Percentiles rank a stretch among this genome's conserved stretches.
Evolutionary conservation across 495 filamentous ascomycete species (phyloP).

Genomic region (Aspergillus bridgeri): DNA sequence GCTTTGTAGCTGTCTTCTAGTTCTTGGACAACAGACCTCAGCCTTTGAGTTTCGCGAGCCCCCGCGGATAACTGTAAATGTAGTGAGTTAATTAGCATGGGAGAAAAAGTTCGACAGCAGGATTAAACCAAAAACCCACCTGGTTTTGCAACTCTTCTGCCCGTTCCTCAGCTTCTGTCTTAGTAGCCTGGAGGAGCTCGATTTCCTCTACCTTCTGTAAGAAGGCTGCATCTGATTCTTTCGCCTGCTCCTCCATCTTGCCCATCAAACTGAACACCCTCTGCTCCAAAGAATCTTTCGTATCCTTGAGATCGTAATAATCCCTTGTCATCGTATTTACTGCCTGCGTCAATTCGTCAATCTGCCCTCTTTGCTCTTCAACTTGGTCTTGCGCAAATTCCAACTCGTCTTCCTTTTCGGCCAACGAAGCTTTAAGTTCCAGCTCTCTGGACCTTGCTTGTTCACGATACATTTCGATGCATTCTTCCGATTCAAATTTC

Average conservation of each 20-base stretch:
- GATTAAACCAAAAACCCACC: slow-evolving; percentile 14
- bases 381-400: slow-evolving; percentile 35
- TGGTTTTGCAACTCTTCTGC: slow-evolving; percentile 22
- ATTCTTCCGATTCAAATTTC: slow-evolving; percentile 20
- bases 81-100: neutral
- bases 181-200: slow-evolving; percentile 18
- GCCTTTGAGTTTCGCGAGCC: slow-evolving; percentile 18
- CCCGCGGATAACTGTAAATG: slow-evolving; percentile 24
- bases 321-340: slow-evolving; percentile 22
- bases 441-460: slow-evolving; percentile 37
- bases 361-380: slow-evolving; percentile 18
- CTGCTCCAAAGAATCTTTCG: slow-evolving; percentile 13
- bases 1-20: slow-evolving; percentile 19
- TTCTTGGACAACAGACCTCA: slow-evolving; percentile 20
- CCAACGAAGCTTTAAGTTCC: slow-evolving; percentile 41
- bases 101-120: neutral
- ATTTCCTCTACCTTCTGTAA: slow-evolving; percentile 29
- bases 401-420: slow-evolving; percentile 44
- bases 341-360: slow-evolving; percentile 12
- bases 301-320: slow-evolving; percentile 18
- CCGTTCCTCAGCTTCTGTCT: slow-evolving; percentile 18
- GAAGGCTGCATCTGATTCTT: slow-evolving; percentile 15
- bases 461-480: slow-evolving; percentile 25
- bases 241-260: slow-evolving; percentile 13
- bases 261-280: slow-evolving; percentile 17